These are phyloP conservation scores for Ophiostoma ulmi DNA, from an alignment of 2,329 filamentous ascomycete genomes.

Conservation along the genomic window DNA sequence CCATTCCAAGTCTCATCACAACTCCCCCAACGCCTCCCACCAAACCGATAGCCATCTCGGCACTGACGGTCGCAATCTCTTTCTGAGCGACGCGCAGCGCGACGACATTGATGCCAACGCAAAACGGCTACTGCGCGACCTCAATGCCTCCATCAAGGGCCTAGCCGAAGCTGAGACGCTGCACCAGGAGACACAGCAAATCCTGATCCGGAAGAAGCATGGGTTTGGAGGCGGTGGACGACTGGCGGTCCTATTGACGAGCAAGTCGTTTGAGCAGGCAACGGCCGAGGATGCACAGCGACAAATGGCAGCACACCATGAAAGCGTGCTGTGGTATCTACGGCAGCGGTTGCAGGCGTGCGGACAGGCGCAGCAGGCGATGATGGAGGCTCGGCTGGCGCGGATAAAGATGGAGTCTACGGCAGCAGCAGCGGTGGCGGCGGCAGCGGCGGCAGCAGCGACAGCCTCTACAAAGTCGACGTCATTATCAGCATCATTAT, in stretches of 20 bases:
- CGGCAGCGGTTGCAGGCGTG: slow-evolving; percentile 69
- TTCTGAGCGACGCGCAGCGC: slow-evolving; percentile 72
- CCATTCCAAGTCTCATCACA: slow-evolving; percentile 37
- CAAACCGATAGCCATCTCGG: slow-evolving; percentile 33
- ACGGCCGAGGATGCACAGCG: slow-evolving; percentile 65
- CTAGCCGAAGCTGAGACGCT: slow-evolving; percentile 78
- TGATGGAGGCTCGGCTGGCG: slow-evolving; percentile 86
- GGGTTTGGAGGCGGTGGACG: slow-evolving; percentile 35
- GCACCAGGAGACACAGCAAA: slow-evolving; percentile 68
- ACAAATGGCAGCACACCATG: slow-evolving; percentile 64
- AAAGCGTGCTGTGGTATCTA: slow-evolving; percentile 79
- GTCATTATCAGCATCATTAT: not conserved
- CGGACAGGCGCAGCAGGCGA: slow-evolving; percentile 71
- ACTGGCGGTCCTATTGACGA: slow-evolving; percentile 25
- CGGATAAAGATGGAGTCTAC: slow-evolving; percentile 75
- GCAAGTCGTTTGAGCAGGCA: slow-evolving; percentile 59
- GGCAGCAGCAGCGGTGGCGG: slow-evolving; percentile 12
- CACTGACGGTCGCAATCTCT: not conserved
- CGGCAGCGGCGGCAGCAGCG: slow-evolving; percentile 26
- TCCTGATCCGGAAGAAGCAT: slow-evolving; percentile 66
- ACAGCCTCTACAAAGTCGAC: not conserved
- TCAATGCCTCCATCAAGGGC: slow-evolving; percentile 73
- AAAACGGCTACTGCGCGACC: slow-evolving; percentile 76
- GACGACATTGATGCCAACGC: slow-evolving; percentile 84
- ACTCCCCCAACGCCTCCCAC: no score